Conservation (phyloP, 2,329 filamentous ascomycete genomes). For the Herpomyces periplanetae region DNA sequence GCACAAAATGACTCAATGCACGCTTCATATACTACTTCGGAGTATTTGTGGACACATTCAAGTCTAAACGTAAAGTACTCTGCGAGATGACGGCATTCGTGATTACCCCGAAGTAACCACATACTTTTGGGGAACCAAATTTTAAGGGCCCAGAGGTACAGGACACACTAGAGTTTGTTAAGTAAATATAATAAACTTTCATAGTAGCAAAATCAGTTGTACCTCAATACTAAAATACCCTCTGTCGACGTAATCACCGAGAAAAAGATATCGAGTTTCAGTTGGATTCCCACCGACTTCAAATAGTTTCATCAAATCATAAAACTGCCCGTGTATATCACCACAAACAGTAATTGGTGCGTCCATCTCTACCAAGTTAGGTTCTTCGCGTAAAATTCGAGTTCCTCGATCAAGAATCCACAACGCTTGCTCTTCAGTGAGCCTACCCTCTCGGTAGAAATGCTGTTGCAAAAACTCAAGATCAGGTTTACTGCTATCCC, state of each 20-base stretch:
- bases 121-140: constrained; percentile 95
- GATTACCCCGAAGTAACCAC: constrained; percentile 86
- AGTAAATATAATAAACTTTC: constrained; percentile 6
- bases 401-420: constrained; percentile 72
- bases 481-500: constrained; percentile 54
- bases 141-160: constrained; percentile 91
- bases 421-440: constrained; percentile 86
- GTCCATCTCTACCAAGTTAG: constrained; percentile 94
- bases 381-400: constrained; percentile 52
- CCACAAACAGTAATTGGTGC: constrained; percentile 94
- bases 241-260: constrained; percentile 89
- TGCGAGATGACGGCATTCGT: constrained; percentile 91
- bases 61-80: constrained; percentile 99
- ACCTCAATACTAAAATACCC: constrained; percentile 95
- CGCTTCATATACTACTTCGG: constrained; percentile 70
- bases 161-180: too few relatives aligned
- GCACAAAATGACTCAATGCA: constrained; percentile 96
- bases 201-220: constrained; percentile 3
- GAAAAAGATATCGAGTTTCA: constrained; percentile 80
- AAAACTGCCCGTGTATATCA: constrained; percentile 95
- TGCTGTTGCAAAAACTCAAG: constrained; percentile 87
- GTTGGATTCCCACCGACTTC: constrained; percentile 87
- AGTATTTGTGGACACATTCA: constrained; percentile 98
- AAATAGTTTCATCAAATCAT: constrained; percentile 96
- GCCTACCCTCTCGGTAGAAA: constrained; percentile 78